Base-by-base conservation (phyloP, 306 rosid genomes). In the Citrullus colocynthis region DNA sequence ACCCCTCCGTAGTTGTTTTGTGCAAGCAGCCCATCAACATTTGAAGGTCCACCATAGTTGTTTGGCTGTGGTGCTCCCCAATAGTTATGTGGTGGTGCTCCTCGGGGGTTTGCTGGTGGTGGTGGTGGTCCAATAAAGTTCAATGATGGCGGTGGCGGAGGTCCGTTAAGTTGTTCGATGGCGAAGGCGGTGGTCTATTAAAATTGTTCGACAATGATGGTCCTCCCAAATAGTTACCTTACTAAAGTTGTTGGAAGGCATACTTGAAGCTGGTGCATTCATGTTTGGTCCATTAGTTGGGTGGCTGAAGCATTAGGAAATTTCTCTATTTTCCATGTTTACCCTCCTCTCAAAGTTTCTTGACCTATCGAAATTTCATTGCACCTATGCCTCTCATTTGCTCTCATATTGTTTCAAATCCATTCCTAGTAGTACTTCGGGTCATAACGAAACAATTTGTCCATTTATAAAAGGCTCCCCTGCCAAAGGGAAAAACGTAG, bases 401-500 rank as follows among this genome's bases (percentile, higher is more conserved):
- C 99, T 51, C 93, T 84, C 16, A 90, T 88, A 80, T 96, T 96
- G 91, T 90, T 96, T 75, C 96, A 88, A 69, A 90, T 89, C 97
- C 97, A 92, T 69, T 96, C 99, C 60, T 92, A 97, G 39, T 96
- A 96, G 84, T 89, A 96, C 82, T 91, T 91, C 32, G 97, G 89
- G 62, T 96, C 99, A 86, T 96, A 24, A 96, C 4, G 99, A 93
- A 73, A 96, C 96, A 3, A 97, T 98, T 80, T 91, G 80, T 37
- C 99, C 98, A 54, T 96, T 84, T 32, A 96, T 92, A 78, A 96
- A 96, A 56, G 99, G 99, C 83, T 96, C 98, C 17, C 99, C 99
- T 92, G 86, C 62, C 74, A 75, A 80, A 54, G 2, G n/a, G 72
- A 80, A 65, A 80, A 76, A n/a, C 10, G 2, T 44, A 51, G 1